A percentile compares a stretch with the other conserved stretches of the same genome.
Evolutionary conservation across 2,329 filamentous ascomycete genomes (phyloP).

Genomic region (Boeremia lycopersici): DNA sequence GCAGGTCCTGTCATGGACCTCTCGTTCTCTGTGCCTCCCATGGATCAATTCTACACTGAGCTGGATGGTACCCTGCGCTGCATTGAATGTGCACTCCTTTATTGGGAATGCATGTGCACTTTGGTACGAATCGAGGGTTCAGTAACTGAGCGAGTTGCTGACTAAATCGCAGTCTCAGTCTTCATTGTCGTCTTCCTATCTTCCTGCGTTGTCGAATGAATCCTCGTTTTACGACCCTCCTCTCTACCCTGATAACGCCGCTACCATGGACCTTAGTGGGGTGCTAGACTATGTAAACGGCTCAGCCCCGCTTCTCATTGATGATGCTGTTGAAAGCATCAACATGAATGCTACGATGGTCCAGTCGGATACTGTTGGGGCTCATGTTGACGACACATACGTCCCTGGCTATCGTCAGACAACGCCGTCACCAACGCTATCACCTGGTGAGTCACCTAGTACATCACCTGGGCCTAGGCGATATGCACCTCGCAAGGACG

Average conservation of each 20-base stretch:
- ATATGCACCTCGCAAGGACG: conserved; percentile 32
- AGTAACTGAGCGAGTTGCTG: neutral
- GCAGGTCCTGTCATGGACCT: conserved; percentile 34
- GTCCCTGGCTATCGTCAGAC: conserved; percentile 34
- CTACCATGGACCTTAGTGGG: conserved; percentile 1
- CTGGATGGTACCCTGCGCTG: conserved; percentile 35
- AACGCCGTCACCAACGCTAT: conserved; percentile 3
- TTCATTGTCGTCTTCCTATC: conserved; percentile 4
- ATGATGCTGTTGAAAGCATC: conserved; percentile 21
- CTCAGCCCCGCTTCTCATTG: conserved; percentile 6
- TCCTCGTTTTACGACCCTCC: conserved; percentile 5
- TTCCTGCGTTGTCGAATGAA: conserved; percentile 1
- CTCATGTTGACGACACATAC: conserved; percentile 38
- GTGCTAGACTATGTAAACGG: conserved; percentile 4
- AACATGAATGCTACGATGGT: conserved; percentile 38
- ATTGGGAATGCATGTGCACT: conserved; percentile 27
- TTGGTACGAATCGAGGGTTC: conserved; percentile 20
- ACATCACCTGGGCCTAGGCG: conserved; percentile 21
- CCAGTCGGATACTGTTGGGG: conserved; percentile 32
- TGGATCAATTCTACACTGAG: conserved; percentile 33
- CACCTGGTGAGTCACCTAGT: neutral
- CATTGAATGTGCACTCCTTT: conserved; percentile 29
- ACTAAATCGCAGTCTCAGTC: conserved; percentile 22
- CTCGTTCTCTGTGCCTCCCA: conserved; percentile 22
- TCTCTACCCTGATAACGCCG: conserved; percentile 13